Percentiles rank a stretch among this genome's conserved stretches.
Evolutionary conservation across 371 early-diverging fungal genomes (phyloP).

Genomic region (Syncephalastrum monosporum): DNA sequence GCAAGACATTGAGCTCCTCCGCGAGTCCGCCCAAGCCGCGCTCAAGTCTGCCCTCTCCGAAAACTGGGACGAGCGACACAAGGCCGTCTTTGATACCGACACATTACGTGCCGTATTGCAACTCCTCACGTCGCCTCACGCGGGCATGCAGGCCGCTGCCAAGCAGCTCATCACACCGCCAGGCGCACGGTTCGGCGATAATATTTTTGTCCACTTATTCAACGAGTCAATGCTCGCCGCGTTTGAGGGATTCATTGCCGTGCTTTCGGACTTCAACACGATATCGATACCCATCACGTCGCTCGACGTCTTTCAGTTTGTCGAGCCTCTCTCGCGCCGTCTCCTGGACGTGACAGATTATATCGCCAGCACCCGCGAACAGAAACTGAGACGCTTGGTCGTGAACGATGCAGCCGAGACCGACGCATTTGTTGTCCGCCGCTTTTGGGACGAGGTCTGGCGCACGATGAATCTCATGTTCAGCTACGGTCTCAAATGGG

Average conservation of each 20-base stretch:
- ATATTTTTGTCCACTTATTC: constrained; percentile 7
- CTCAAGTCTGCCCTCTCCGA: no score
- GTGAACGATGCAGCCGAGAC: constrained; percentile 12
- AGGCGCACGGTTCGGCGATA: neutral
- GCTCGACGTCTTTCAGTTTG: constrained; percentile 19
- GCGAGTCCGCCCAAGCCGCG: no score
- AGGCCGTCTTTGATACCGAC: constrained; percentile 4
- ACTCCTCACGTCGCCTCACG: constrained; percentile 17
- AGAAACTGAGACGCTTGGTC: constrained; percentile 5
- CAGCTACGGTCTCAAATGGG: constrained; percentile 32
- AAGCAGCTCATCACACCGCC: constrained; percentile 9
- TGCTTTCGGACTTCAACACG: constrained; percentile 28
- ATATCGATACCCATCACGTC: constrained; percentile 14
- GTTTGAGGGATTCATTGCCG: constrained; percentile 20
- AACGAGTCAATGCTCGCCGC: constrained; percentile 1
- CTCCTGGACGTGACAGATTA: no score
- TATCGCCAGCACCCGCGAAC: no score
- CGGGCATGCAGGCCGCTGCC: constrained; percentile 14
- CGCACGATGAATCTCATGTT: constrained; percentile 23
- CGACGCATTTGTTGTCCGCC: no score
- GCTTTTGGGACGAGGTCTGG: constrained; percentile 42
- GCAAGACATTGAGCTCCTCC: no score
- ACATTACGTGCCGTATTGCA: constrained; percentile 24
- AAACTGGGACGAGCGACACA: no score
- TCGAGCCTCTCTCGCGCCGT: constrained; percentile 3